Percentiles rank a stretch among this genome's conserved stretches.
Evolutionary conservation across 495 filamentous ascomycete genomes (phyloP).

Genomic region (Daldinia grandis): DNA sequence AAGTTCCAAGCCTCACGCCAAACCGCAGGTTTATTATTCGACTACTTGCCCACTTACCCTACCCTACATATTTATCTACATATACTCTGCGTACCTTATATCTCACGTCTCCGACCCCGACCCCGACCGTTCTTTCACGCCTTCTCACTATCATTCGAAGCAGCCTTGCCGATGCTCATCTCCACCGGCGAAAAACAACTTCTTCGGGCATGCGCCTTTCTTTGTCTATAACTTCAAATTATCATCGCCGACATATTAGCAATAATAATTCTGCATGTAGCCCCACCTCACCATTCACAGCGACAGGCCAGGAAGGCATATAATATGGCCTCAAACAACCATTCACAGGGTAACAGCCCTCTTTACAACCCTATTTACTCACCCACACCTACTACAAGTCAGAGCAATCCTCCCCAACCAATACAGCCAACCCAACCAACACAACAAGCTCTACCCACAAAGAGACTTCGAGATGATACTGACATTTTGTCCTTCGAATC

Average conservation of each 20-base stretch:
- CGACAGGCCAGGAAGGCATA: conserved; percentile 22
- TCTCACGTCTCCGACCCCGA: background rate
- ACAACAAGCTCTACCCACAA: conserved; percentile 13
- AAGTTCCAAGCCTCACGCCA: conserved; percentile 1
- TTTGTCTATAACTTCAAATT: conserved; percentile 30
- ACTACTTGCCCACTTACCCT: background rate
- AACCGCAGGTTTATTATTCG: background rate
- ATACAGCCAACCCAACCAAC: conserved; percentile 2
- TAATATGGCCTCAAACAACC: conserved; percentile 37
- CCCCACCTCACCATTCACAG: conserved; percentile 13
- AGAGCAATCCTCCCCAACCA: background rate
- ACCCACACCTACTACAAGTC: conserved; percentile 8
- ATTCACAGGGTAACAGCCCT: conserved; percentile 33
- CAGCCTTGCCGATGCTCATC: conserved; percentile 12
- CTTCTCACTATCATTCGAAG: background rate
- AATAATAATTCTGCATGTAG: conserved; percentile 27
- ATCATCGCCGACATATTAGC: background rate
- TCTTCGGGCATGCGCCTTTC: conserved; percentile 9
- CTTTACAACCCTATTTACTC: conserved; percentile 2
- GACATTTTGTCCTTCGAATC: conserved; percentile 3
- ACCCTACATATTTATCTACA: background rate
- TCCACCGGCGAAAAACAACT: conserved; percentile 19
- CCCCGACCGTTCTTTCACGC: background rate
- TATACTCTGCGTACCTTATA: background rate
- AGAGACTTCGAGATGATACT: conserved; percentile 24